Percentiles rank a stretch among this genome's conserved stretches.
Evolutionary conservation across 352 stramenopile species (phyloP).

Genomic region (Pythium aristosporum): DNA sequence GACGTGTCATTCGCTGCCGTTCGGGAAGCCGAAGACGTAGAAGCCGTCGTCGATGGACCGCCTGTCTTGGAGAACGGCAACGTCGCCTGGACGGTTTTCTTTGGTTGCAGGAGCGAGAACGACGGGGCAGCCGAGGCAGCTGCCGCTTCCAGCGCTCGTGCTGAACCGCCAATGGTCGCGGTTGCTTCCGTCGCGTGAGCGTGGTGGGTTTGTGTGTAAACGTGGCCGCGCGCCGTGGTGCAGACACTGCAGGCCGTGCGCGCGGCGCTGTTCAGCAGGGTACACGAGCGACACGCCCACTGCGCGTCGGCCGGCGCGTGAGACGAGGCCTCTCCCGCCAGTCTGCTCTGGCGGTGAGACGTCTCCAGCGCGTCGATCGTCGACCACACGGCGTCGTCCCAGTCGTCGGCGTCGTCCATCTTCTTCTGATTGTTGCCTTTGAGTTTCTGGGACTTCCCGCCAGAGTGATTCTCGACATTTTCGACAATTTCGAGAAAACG

Average conservation of each 20-base stretch:
- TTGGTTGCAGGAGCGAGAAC: constrained; percentile 17
- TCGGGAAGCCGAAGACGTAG: constrained; percentile 3
- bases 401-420: constrained; percentile 71
- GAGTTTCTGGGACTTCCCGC: background rate
- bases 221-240: constrained; percentile 41
- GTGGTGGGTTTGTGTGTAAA: constrained; percentile 18
- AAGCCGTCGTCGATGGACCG: background rate
- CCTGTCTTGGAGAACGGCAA: constrained; percentile 43
- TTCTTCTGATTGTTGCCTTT: constrained; percentile 23
- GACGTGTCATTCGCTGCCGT: background rate
- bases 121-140: background rate
- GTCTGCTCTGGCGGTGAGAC: constrained; percentile 14
- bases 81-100: constrained; percentile 59
- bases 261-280: constrained; percentile 46
- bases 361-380: constrained; percentile 67
- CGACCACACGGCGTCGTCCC: constrained; percentile 78
- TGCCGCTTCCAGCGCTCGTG: too few relatives aligned
- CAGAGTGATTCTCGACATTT: background rate
- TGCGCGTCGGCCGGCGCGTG: constrained; percentile 1
- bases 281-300: constrained; percentile 65
- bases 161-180: too few relatives aligned
- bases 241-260: constrained; percentile 50
- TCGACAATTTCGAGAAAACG: constrained; percentile 21
- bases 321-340: constrained; percentile 3
- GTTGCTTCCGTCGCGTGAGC: background rate